Conservation (phyloP, 2,329 filamentous ascomycete genomes). For the Colletotrichum caudatum region DNA sequence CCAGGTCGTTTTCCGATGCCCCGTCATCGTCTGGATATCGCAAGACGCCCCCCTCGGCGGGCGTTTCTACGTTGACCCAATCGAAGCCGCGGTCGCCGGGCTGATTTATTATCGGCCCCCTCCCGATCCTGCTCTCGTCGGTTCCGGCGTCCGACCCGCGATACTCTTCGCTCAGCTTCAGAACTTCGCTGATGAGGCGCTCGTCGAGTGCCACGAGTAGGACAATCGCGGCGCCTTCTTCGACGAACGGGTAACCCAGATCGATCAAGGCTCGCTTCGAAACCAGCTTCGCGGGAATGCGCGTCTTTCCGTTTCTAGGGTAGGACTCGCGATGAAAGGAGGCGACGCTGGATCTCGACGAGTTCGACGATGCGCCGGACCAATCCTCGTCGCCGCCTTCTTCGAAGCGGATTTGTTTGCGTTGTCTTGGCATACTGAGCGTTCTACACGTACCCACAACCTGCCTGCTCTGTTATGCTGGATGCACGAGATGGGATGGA, state of each 20-base stretch:
- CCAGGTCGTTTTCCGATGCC: conserved; percentile 2
- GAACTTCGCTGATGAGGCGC: conserved; percentile 89
- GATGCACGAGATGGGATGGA: too few relatives aligned
- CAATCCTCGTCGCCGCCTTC: conserved; percentile 10
- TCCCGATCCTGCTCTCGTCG: not conserved
- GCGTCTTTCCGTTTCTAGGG: conserved; percentile 88
- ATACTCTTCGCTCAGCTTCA: conserved; percentile 77
- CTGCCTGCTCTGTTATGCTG: not conserved
- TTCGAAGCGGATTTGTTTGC: conserved; percentile 22
- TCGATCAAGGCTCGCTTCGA: conserved; percentile 85
- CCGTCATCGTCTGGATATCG: not conserved
- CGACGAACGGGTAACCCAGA: conserved; percentile 85
- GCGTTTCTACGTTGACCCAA: conserved; percentile 9
- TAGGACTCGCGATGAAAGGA: conserved; percentile 20
- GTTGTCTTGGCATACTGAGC: not conserved
- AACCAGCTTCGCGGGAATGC: conserved; percentile 84
- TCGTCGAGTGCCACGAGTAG: conserved; percentile 87
- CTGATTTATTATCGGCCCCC: not conserved
- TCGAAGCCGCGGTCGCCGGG: not conserved
- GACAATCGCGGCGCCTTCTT: conserved; percentile 85
- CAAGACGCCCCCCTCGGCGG: not conserved
- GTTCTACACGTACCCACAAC: not conserved
- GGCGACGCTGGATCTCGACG: conserved; percentile 7
- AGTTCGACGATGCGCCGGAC: not conserved
- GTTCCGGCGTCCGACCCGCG: conserved; percentile 1